These are phyloP conservation scores for Tricholoma flavovirens DNA, from an alignment of 768 basidiomycete genomes.

Conservation along the genomic window DNA sequence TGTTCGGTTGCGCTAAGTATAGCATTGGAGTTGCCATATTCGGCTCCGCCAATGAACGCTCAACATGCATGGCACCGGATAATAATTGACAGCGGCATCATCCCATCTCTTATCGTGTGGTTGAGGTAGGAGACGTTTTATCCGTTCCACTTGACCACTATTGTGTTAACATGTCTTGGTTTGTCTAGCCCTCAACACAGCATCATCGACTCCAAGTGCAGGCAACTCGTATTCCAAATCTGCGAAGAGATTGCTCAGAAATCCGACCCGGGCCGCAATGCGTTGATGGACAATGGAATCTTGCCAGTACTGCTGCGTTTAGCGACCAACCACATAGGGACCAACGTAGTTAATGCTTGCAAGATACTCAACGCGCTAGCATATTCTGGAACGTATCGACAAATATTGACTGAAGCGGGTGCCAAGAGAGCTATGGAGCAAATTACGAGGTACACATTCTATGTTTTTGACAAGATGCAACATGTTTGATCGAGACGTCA, in stretches of 20 bases:
- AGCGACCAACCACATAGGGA: constrained; percentile 1
- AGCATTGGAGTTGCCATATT: too few species aligned
- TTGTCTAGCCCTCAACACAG: constrained; percentile 12
- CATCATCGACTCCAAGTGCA: constrained; percentile 7
- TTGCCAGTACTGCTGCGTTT: constrained; percentile 9
- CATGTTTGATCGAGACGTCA: neutral
- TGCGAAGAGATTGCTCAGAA: constrained; percentile 12
- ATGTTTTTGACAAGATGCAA: neutral
- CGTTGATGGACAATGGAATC: constrained; percentile 10
- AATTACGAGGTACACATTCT: constrained; percentile 12
- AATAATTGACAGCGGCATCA: constrained; percentile 12
- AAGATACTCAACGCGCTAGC: constrained; percentile 12
- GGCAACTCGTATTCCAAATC: constrained; percentile 8
- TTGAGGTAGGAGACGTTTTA: constrained; percentile 7
- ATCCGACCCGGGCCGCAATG: constrained; percentile 14
- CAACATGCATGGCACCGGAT: constrained; percentile 4
- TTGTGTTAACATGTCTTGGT: neutral
- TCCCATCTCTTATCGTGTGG: constrained; percentile 11
- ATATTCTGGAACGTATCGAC: constrained; percentile 9
- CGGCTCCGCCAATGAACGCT: too few species aligned
- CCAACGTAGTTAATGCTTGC: constrained; percentile 13
- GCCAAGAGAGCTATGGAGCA: constrained; percentile 7
- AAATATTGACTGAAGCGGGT: constrained; percentile 8
- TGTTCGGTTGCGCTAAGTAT: too few species aligned
- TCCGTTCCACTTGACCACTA: neutral